Base-by-base conservation (phyloP, 768 basidiomycete species). In the Leccinellum luteum region DNA sequence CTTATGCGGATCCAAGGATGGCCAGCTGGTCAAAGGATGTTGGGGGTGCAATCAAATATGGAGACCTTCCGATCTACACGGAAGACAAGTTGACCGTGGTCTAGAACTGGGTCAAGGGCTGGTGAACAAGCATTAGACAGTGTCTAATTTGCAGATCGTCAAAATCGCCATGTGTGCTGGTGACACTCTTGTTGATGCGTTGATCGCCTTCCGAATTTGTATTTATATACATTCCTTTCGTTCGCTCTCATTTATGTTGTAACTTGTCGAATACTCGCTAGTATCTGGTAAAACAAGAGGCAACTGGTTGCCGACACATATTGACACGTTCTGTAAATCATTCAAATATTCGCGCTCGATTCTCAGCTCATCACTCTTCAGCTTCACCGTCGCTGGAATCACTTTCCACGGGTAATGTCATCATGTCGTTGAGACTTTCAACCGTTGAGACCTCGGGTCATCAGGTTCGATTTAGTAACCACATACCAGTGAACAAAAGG, bases 401-500 rank as follows among this genome's bases (percentile, higher is more conserved):
- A 5, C n/a, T 45, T 28, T 58, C 77, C 34, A 70, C 73, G 31
- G 74, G 74, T 10, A 87, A 64, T 2, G 85, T 86, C 78, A 89
- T 83, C 80, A 89, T 78, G 63, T 88, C 86, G 60, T 90, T 90
- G 55, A 90, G 66, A 64, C 89, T 90, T 38, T 53, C 4, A 32
- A 50, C 58, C 41, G 15, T 43, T 56, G 38, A 52, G 55, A 27
- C 12, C 28, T 43, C 34, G 19, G 13, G 31, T 5, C 47, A 23
- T 35, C 17, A 19, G 27, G 48, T 41, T 32, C 41, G 55, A 57
- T 55, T 15, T 17, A 28, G 15, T 10, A 27, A 3, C 2, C 2
- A 69, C 82, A 60, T 58, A 89, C 90, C 85, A 87, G 65, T 90
- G 89, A 3, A 94, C 89, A 56, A 97, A 86, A 0, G 93, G 94